phyloP scores from a whole-genome alignment of 208 protist genomes.

The Trypanosomatidae sp. region DNA sequence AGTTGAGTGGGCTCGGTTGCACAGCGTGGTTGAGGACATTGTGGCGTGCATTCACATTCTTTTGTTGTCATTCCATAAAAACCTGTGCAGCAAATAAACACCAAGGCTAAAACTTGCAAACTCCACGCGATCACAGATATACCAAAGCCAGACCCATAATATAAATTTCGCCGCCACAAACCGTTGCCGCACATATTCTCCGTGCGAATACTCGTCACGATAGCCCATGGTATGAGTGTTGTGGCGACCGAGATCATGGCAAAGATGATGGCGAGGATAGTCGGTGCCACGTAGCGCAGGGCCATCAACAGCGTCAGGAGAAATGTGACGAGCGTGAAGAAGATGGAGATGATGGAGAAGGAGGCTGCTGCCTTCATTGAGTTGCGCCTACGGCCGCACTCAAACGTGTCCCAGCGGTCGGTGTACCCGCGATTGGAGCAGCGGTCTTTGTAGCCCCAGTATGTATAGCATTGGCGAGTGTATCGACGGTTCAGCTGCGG shows the following conservation, averaged over 20 bases:
- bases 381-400: conserved; percentile 6
- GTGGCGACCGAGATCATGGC: conserved; percentile 6
- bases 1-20: too few relatives aligned
- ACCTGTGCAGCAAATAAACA: too few relatives aligned
- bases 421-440: conserved; percentile 7
- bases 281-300: conserved; percentile 3
- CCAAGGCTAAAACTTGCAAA: too few relatives aligned
- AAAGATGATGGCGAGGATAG: conserved; percentile 8
- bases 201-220: conserved; percentile 2
- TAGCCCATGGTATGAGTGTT: conserved; percentile 8
- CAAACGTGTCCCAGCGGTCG: conserved; percentile 4
- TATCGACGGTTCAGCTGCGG: not conserved
- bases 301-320: conserved; percentile 13
- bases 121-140: conserved; percentile 10
- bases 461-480: conserved; percentile 7
- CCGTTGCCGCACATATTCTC: conserved; percentile 2
- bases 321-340: conserved; percentile 11
- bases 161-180: not conserved
- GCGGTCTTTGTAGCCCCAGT: conserved; percentile 18
- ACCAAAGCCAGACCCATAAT: conserved; percentile 12
- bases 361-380: conserved; percentile 13
- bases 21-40: too few relatives aligned
- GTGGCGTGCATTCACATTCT: too few relatives aligned
- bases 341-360: conserved; percentile 22
- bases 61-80: too few relatives aligned